Evolutionary conservation across 2,329 filamentous ascomycete species (phyloP).

Genomic region (Diplodia seriata): DNA sequence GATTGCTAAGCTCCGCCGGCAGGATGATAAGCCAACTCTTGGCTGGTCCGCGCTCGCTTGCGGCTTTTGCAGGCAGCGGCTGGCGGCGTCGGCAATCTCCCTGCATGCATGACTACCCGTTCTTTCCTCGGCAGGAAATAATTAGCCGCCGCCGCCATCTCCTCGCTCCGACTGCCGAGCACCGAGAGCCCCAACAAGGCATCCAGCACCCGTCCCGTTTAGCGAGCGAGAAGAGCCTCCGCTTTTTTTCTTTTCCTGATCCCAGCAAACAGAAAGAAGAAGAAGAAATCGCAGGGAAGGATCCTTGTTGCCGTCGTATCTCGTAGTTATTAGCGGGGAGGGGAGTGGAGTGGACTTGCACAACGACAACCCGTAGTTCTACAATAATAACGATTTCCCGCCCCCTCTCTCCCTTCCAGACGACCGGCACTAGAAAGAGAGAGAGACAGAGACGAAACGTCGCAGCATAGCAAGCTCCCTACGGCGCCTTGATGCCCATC

Average conservation of each 20-base stretch:
- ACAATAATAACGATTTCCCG: neutral
- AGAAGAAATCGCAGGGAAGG: neutral
- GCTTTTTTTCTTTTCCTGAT: neutral
- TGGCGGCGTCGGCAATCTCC: neutral
- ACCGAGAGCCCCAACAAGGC: too few species aligned
- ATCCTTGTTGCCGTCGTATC: neutral
- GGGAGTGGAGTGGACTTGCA: neutral
- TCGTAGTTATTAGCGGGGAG: neutral
- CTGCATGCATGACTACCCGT: too few species aligned
- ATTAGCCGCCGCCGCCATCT: neutral
- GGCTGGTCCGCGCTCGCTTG: too few species aligned
- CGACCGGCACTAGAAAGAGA: too few species aligned
- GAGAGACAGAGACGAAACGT: neutral
- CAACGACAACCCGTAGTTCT: neutral
- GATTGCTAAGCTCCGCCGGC: too few species aligned
- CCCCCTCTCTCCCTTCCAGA: neutral
- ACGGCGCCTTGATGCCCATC: too few species aligned
- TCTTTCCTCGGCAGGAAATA: neutral
- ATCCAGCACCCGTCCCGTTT: neutral
- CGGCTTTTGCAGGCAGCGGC: too few species aligned
- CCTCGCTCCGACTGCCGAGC: neutral
- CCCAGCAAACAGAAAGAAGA: too few species aligned
- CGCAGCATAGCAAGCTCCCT: neutral
- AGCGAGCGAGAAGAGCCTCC: neutral
- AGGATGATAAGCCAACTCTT: too few species aligned